Evolutionary conservation across 2,329 filamentous ascomycete species (phyloP).

Genomic region (Fusarium chaquense): DNA sequence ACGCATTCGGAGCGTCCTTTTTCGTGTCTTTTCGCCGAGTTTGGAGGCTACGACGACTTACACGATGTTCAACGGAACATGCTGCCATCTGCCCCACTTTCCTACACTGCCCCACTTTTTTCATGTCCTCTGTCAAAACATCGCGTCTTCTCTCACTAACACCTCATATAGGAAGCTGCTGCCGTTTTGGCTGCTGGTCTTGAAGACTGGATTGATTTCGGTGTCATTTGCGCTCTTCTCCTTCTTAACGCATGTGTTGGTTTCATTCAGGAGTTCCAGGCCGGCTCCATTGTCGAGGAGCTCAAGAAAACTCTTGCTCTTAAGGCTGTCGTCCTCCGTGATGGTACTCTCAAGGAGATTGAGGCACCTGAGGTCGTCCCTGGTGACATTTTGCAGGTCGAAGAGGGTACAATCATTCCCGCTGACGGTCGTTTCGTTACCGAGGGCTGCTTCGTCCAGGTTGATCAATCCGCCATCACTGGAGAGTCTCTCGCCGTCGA

Average conservation of each 20-base stretch:
- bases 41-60: not conserved
- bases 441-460: conserved; percentile 85
- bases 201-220: conserved; percentile 91
- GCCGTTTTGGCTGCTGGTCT: conserved; percentile 86
- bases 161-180: conserved; percentile 66
- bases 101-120: not conserved
- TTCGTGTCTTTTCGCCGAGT: not conserved
- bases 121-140: not conserved
- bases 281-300: conserved; percentile 87
- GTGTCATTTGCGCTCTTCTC: conserved; percentile 86
- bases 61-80: no score
- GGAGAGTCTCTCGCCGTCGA: conserved; percentile 93
- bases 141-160: not conserved
- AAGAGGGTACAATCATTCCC: conserved; percentile 91
- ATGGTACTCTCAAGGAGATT: conserved; percentile 79
- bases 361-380: conserved; percentile 87
- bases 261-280: conserved; percentile 88
- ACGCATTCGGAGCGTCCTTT: no score
- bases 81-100: no score
- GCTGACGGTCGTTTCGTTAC: conserved; percentile 89
- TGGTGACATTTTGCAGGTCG: conserved; percentile 89
- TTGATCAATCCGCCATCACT: conserved; percentile 92
- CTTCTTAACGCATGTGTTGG: conserved; percentile 87
- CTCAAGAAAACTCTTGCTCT: conserved; percentile 91
- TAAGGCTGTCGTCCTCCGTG: conserved; percentile 88